Evolutionary conservation across 441 rosid genomes (phyloP).

Genomic region (Metrosideros polymorpha): DNA sequence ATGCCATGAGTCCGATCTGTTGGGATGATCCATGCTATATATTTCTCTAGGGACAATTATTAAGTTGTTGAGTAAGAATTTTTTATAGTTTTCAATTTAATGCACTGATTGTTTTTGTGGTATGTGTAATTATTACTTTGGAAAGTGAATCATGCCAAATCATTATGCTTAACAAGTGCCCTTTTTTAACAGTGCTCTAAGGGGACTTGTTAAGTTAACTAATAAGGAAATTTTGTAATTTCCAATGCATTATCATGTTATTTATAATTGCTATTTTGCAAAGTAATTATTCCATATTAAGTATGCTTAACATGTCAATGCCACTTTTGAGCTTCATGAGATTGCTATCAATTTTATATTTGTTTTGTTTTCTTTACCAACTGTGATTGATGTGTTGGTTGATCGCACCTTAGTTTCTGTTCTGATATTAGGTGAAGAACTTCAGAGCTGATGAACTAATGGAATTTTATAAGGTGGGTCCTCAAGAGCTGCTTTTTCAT

Average conservation of each 20-base stretch:
- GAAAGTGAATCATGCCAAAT: background rate
- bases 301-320: background rate
- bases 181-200: background rate
- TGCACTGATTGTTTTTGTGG: background rate
- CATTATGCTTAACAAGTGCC: background rate
- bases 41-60: background rate
- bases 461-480: conserved; percentile 73
- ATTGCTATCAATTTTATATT: background rate
- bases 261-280: background rate
- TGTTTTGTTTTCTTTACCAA: background rate
- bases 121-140: background rate
- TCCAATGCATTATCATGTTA: background rate
- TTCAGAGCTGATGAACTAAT: conserved; percentile 85
- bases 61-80: background rate
- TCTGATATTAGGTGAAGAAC: conserved; percentile 39
- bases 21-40: background rate
- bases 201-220: background rate
- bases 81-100: background rate
- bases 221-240: background rate
- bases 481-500: background rate
- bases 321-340: background rate
- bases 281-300: background rate
- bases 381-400: background rate
- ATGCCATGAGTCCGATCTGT: background rate
- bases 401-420: background rate